These are phyloP conservation scores for Pseudocercospora eumusae DNA, from an alignment of 2,329 filamentous ascomycete species.

Conservation along the genomic window DNA sequence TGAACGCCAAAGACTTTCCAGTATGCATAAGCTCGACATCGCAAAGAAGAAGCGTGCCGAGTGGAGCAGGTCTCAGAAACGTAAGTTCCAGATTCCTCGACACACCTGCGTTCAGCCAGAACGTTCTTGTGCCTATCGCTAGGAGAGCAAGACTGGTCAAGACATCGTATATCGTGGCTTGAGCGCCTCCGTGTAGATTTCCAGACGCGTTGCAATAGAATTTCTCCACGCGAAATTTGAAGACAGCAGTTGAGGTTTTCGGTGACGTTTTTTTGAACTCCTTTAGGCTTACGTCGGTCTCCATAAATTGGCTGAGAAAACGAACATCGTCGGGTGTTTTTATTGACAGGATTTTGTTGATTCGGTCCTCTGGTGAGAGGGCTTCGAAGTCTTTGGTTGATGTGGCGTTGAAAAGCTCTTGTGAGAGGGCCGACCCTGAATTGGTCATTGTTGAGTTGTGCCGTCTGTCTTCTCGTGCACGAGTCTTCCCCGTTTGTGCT, in stretches of 20 bases:
- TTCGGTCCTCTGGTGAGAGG: slow-evolving; percentile 30
- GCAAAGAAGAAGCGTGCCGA: slow-evolving; percentile 45
- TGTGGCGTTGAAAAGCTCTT: slow-evolving; percentile 14
- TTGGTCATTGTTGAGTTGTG: neutral
- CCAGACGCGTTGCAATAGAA: slow-evolving; percentile 51
- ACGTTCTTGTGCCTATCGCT: slow-evolving; percentile 34
- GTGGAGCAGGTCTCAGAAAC: slow-evolving; percentile 47
- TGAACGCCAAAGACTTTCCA: slow-evolving; percentile 45
- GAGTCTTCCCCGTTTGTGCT: neutral
- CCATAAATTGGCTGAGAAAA: slow-evolving; percentile 27
- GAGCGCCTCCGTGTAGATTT: slow-evolving; percentile 57
- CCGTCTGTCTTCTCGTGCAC: neutral
- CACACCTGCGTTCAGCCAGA: slow-evolving; percentile 51
- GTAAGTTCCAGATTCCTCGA: slow-evolving; percentile 48
- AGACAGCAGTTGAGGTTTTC: slow-evolving; percentile 43
- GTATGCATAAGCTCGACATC: slow-evolving; percentile 50
- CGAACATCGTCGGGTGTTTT: slow-evolving; percentile 23
- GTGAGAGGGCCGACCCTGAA: neutral
- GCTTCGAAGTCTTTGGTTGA: slow-evolving; percentile 23
- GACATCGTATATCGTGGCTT: slow-evolving; percentile 56
- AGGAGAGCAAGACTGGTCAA: slow-evolving; percentile 46
- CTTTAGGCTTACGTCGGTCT: slow-evolving; percentile 31
- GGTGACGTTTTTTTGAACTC: slow-evolving; percentile 42
- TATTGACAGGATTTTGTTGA: slow-evolving; percentile 27
- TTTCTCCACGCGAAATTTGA: slow-evolving; percentile 48